Evolutionary conservation across 768 basidiomycete genomes (phyloP).

Genomic region (Tephrocybe sp.): DNA sequence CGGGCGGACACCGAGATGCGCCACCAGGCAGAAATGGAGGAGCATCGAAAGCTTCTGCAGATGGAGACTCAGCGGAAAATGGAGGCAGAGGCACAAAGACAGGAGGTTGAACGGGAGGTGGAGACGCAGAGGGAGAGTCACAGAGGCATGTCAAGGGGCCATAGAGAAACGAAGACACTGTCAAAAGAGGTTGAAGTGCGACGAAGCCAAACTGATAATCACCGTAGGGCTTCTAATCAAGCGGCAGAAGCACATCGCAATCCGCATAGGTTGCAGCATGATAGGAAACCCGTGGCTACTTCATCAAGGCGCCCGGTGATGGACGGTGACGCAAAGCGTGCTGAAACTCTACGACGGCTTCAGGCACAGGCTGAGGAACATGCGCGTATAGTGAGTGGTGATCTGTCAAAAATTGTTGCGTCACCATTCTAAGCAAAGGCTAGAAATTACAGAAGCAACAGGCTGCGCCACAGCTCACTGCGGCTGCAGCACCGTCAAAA

Average conservation of each 20-base stretch:
- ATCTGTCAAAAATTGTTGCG: not conserved
- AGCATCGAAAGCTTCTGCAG: slow-evolving; percentile 9
- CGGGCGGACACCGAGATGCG: slow-evolving; percentile 6
- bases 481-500: not conserved
- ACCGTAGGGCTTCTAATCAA: not conserved
- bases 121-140: slow-evolving; percentile 4
- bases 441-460: slow-evolving; percentile 5
- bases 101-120: not conserved
- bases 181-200: slow-evolving; percentile 6
- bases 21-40: slow-evolving; percentile 13
- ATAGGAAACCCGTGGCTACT: not conserved
- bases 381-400: slow-evolving; percentile 16
- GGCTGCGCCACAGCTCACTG: not conserved
- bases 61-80: slow-evolving; percentile 14
- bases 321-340: slow-evolving; percentile 17
- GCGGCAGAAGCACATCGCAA: slow-evolving; percentile 12
- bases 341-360: slow-evolving; percentile 21
- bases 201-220: slow-evolving; percentile 1
- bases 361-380: slow-evolving; percentile 23
- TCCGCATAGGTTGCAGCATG: not conserved
- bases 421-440: not conserved
- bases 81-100: slow-evolving; percentile 10
- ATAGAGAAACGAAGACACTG: slow-evolving; percentile 9
- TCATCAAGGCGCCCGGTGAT: not conserved
- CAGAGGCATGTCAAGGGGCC: not conserved